A percentile compares a stretch with the other conserved stretches of the same genome.
These are phyloP conservation scores for Microdochium trichocladiopsis DNA, from an alignment of 2,329 filamentous ascomycete species.

Conservation along the genomic window DNA sequence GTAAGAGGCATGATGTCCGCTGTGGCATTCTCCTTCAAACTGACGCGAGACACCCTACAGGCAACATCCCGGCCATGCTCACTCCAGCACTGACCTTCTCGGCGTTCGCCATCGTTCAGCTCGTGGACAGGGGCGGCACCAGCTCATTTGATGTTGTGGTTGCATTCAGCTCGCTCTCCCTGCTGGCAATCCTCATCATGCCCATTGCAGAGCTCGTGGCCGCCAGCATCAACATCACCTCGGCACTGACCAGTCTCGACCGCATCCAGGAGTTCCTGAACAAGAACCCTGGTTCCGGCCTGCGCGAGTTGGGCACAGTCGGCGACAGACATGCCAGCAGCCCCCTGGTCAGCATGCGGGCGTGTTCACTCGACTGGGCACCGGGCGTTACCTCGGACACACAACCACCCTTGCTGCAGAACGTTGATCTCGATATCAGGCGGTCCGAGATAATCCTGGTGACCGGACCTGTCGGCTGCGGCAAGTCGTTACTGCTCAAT, in stretches of 20 bases:
- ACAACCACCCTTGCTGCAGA: slow-evolving; percentile 2
- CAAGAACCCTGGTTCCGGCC: too few species aligned
- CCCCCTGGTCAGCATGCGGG: not conserved
- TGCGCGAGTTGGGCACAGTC: too few species aligned
- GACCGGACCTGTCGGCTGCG: slow-evolving; percentile 11
- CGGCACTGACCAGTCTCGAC: not conserved
- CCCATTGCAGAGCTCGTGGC: not conserved
- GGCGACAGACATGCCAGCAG: not conserved
- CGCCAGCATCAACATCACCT: not conserved
- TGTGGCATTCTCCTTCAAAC: not conserved
- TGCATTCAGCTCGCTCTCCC: not conserved
- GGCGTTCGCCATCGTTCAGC: not conserved
- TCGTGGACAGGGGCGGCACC: not conserved
- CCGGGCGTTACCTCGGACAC: too few species aligned
- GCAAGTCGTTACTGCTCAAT: slow-evolving; percentile 11
- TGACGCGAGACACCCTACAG: not conserved
- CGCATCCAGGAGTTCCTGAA: not conserved
- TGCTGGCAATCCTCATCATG: not conserved
- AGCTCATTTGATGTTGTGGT: not conserved
- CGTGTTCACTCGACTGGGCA: not conserved
- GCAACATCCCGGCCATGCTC: not conserved
- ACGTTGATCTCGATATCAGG: slow-evolving; percentile 4
- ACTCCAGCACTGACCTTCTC: not conserved
- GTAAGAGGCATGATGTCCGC: too few species aligned
- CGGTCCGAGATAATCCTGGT: slow-evolving; percentile 4